phyloP scores from a whole-genome alignment of 495 filamentous ascomycete genomes.

The Glarea lozoyensis region DNA sequence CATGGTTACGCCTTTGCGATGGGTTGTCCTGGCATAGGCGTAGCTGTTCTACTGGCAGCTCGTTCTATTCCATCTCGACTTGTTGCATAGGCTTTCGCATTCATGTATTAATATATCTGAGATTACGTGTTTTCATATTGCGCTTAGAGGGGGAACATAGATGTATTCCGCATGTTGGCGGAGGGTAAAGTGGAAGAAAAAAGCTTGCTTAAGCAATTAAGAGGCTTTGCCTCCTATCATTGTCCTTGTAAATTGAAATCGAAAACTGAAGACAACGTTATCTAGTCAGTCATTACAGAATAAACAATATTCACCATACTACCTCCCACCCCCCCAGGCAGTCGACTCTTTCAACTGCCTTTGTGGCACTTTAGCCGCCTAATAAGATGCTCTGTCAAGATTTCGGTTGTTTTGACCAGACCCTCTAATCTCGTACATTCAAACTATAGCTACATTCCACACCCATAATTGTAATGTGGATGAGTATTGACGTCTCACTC shows the following conservation, averaged over 20 bases:
- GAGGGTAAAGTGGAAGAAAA: slow-evolving; percentile 10
- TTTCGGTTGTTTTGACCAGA: too few species aligned
- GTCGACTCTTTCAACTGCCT: too few species aligned
- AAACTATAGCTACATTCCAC: too few species aligned
- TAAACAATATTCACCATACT: slow-evolving; percentile 6
- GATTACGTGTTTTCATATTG: slow-evolving; percentile 7
- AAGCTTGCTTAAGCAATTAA: slow-evolving; percentile 16
- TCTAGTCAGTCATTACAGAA: slow-evolving; percentile 24
- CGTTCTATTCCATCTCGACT: slow-evolving; percentile 12
- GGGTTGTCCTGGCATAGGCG: slow-evolving; percentile 16
- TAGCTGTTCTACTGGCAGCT: slow-evolving; percentile 10
- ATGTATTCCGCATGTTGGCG: slow-evolving; percentile 14
- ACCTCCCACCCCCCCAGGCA: too few species aligned
- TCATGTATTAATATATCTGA: slow-evolving; percentile 11
- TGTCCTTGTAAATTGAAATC: slow-evolving; percentile 8
- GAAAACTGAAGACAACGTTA: slow-evolving; percentile 17
- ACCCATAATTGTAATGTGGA: too few species aligned
- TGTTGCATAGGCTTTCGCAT: slow-evolving; percentile 11
- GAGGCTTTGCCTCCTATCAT: slow-evolving; percentile 10
- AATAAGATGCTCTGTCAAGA: too few species aligned
- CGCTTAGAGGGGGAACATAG: slow-evolving; percentile 8
- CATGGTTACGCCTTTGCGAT: slow-evolving; percentile 47
- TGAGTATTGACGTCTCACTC: too few species aligned
- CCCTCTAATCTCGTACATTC: too few species aligned
- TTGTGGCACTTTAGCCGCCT: too few species aligned